Conservation (phyloP, 495 filamentous ascomycete genomes). For the Aspergillus bertholletiae region DNA sequence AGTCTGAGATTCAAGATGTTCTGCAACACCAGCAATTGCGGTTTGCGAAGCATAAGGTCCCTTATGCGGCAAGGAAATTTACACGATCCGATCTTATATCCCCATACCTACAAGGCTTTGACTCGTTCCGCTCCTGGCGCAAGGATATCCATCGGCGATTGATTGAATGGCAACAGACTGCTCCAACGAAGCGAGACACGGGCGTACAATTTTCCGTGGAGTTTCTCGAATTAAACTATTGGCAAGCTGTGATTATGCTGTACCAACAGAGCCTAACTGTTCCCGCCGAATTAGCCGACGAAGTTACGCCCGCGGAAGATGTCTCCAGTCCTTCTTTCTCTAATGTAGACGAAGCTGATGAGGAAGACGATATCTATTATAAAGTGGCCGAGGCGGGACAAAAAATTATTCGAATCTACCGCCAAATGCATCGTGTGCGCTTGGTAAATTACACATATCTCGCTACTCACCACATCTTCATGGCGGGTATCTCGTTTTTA, state of each 20-base stretch:
- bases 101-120: constrained; percentile 79
- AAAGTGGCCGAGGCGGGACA: constrained; percentile 94
- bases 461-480: constrained; percentile 96
- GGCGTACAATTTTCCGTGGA: constrained; percentile 83
- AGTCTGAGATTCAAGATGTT: constrained; percentile 94
- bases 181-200: constrained; percentile 71
- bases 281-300: constrained; percentile 77
- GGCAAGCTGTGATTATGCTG: constrained; percentile 96
- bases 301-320: constrained; percentile 67
- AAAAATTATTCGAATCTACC: constrained; percentile 84
- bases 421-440: constrained; percentile 81
- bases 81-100: constrained; percentile 78
- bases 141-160: constrained; percentile 80
- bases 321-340: constrained; percentile 58
- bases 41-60: constrained; percentile 42
- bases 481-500: constrained; percentile 94
- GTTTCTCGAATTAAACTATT: constrained; percentile 92
- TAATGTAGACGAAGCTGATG: constrained; percentile 62
- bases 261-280: constrained; percentile 89
- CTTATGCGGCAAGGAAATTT: constrained; percentile 61
- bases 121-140: constrained; percentile 84
- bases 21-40: constrained; percentile 81
- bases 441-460: constrained; percentile 95
- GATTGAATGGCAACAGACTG: constrained; percentile 80
- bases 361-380: constrained; percentile 86